Base-by-base conservation (phyloP, 1,284 basidiomycete species). In the Cryptococcus floricola region DNA sequence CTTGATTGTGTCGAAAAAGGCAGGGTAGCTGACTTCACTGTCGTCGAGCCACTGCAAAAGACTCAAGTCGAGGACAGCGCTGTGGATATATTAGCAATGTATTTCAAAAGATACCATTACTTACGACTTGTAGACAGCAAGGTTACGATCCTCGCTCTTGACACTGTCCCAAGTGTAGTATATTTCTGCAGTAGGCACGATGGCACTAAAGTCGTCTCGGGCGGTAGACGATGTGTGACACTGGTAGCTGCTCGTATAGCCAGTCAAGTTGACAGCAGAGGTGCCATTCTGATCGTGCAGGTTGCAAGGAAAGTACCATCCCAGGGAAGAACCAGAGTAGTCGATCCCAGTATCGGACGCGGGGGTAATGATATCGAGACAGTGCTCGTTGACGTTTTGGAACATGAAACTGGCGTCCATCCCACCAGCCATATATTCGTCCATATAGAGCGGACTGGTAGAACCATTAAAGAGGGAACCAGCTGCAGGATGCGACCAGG, bases 281-380 rank as follows among this genome's bases (percentile, higher is more conserved):
- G 81, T 85, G 41, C 87, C 88, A 60, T 83, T 82, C 72, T 92
- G 91, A 63, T 84, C 82, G 77, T 83, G 87, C 47, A 94, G 77
- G 69, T 95, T 95, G 82, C 96, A 98, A 3, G 94, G 91, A 77
- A 98, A 97, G 77, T 97, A 97, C 89, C 91, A 96, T 0, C 68
- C 76, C 60, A 81, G 73, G 25, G 66, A 58, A 27, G 65, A 61
- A 34, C 80, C 80, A 41, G 83, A 81, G 46, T 62, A 57, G 8
- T 81, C 79, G 65, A 94, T 91, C 49, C 81, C 82, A 7, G 88
- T 87, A 45, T 82, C 84, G 28, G 79, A 67, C 12, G 89, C 82
- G 57, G 86, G 84, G 13, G 84, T 87, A 68, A 99, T 87, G 68
- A 91, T 68, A 25, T 83, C 83, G 19, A 84, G 76, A 73, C 95